These are phyloP conservation scores for Neonectria ditissima DNA, from an alignment of 2,329 filamentous ascomycete species.

Conservation along the genomic window DNA sequence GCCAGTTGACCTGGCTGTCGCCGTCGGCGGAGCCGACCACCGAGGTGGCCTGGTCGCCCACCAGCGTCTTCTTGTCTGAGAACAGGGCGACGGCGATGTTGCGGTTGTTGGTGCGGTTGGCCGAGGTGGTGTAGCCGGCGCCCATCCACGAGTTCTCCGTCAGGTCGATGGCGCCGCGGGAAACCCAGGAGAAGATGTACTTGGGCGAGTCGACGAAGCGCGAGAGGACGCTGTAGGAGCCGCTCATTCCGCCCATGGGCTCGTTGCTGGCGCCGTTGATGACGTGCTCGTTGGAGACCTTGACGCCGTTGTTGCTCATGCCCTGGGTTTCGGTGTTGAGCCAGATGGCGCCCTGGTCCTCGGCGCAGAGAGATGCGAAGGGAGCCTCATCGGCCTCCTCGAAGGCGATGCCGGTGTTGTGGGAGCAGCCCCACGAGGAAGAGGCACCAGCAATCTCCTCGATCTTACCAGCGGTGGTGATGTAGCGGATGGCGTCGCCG, in stretches of 20 bases:
- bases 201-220: constrained; percentile 62
- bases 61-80: constrained; percentile 68
- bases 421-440: constrained; percentile 70
- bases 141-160: constrained; percentile 69
- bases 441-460: constrained; percentile 64
- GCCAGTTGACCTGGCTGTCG: constrained; percentile 70
- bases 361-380: constrained; percentile 69
- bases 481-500: constrained; percentile 62
- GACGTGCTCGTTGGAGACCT: constrained; percentile 72
- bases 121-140: constrained; percentile 61
- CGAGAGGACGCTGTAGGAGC: constrained; percentile 69
- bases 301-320: constrained; percentile 65
- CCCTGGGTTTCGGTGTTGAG: constrained; percentile 70
- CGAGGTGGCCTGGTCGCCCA: constrained; percentile 65
- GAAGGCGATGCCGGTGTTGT: constrained; percentile 74
- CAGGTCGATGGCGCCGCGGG: constrained; percentile 67
- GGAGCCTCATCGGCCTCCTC: constrained; percentile 69
- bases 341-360: constrained; percentile 74
- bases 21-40: constrained; percentile 64
- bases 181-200: constrained; percentile 74
- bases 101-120: constrained; percentile 67
- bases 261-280: constrained; percentile 70
- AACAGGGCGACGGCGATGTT: constrained; percentile 70
- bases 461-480: constrained; percentile 63
- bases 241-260: constrained; percentile 72